Evolutionary conservation across 306 rosid species (phyloP).

Genomic region (Leucaena leucocephala): DNA sequence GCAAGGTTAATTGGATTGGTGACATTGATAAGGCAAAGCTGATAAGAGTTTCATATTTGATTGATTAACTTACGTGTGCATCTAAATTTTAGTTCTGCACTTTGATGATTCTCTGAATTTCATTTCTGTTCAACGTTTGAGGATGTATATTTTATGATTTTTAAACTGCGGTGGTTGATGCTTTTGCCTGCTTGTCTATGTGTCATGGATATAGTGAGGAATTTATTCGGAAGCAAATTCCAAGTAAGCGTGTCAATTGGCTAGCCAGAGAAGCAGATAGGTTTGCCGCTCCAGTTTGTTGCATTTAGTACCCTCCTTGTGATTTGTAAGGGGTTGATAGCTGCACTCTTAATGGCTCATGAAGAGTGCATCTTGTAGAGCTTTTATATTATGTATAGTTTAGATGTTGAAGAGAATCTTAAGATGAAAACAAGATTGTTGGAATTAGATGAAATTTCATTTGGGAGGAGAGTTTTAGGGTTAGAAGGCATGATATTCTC

Average conservation of each 20-base stretch:
- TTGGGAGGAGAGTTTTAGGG: not conserved
- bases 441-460: not conserved
- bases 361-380: not conserved
- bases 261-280: not conserved
- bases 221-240: not conserved
- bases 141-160: not conserved
- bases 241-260: not conserved
- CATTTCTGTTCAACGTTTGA: not conserved
- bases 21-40: too few species aligned
- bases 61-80: not conserved
- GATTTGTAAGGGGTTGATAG: not conserved
- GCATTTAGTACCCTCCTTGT: not conserved
- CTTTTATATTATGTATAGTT: not conserved
- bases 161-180: not conserved
- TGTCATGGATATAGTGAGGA: not conserved
- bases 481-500: not conserved
- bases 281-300: not conserved
- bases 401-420: not conserved
- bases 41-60: not conserved
- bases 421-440: not conserved
- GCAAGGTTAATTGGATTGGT: constrained; percentile 3
- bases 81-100: not conserved
- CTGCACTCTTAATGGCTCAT: not conserved
- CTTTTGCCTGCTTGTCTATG: not conserved
- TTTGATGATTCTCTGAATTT: not conserved